A percentile compares a stretch with the other conserved stretches of the same genome.
These are phyloP conservation scores for Arthrobotrys sphaeroides DNA, from an alignment of 2,329 filamentous ascomycete species.

Conservation along the genomic window DNA sequence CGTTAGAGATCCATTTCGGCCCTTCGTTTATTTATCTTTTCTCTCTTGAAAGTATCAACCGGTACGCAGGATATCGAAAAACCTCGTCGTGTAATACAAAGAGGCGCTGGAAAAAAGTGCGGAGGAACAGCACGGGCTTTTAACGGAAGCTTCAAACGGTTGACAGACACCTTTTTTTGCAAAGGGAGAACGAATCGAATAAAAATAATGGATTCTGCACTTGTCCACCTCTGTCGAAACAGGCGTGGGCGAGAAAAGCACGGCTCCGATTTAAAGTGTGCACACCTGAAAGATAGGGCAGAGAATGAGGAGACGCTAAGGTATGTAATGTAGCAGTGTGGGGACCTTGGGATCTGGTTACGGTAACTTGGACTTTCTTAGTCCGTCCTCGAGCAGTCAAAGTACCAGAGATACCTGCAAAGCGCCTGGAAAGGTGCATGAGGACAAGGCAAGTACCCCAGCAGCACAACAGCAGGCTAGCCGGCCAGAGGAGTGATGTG, in stretches of 20 bases:
- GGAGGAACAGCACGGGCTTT: conserved; percentile 31
- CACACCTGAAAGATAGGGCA: conserved; percentile 40
- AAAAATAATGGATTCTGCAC: conserved; percentile 1
- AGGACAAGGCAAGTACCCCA: conserved; percentile 40
- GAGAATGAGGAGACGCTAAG: conserved; percentile 31
- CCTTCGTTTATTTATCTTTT: no score
- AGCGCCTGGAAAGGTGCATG: conserved; percentile 38
- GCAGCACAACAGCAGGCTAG: conserved; percentile 14
- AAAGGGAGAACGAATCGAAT: not conserved
- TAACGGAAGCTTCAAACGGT: conserved; percentile 14
- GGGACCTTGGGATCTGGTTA: conserved; percentile 33
- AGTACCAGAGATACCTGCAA: conserved; percentile 44
- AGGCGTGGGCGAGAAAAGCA: conserved; percentile 36
- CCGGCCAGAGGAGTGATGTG: conserved; percentile 43
- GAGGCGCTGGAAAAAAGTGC: not conserved
- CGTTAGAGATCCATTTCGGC: conserved; percentile 39
- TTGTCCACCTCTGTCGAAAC: conserved; percentile 7
- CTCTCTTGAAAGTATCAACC: not conserved
- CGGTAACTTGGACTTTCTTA: conserved; percentile 36
- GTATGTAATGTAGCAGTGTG: conserved; percentile 28
- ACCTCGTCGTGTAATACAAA: conserved; percentile 5
- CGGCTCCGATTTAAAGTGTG: conserved; percentile 39
- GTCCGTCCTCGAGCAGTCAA: conserved; percentile 10
- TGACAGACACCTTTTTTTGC: no score
- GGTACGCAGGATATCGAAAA: not conserved